These are phyloP conservation scores for Amanita inopinata DNA, from an alignment of 768 basidiomycete genomes.

Conservation along the genomic window DNA sequence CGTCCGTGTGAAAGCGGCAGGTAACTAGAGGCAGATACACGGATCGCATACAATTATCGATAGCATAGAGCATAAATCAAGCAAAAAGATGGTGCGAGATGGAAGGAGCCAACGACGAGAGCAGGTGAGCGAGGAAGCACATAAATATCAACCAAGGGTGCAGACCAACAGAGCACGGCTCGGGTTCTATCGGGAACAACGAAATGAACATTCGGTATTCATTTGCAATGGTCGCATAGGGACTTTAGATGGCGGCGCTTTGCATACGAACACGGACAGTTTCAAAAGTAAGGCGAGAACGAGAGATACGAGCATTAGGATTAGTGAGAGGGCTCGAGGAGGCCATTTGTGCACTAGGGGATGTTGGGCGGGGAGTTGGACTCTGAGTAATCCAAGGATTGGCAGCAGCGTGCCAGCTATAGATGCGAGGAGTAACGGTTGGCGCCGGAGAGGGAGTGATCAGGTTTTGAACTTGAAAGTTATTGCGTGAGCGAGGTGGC, in stretches of 20 bases:
- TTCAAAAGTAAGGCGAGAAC: conserved; percentile 37
- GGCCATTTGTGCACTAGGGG: conserved; percentile 11
- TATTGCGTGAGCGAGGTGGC: conserved; percentile 18
- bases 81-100: not conserved
- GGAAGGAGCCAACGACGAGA: not conserved
- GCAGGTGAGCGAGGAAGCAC: not conserved
- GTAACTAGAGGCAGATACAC: not conserved
- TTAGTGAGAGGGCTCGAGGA: conserved; percentile 44
- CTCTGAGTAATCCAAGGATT: conserved; percentile 22
- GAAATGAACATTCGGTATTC: conserved; percentile 12
- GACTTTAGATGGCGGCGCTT: conserved; percentile 26
- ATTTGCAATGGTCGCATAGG: conserved; percentile 11
- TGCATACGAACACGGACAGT: conserved; percentile 37
- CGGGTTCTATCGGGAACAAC: too few species aligned
- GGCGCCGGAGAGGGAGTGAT: conserved; percentile 46
- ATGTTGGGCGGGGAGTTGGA: conserved; percentile 22
- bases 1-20: not conserved
- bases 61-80: conserved; percentile 9
- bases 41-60: not conserved
- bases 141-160: not conserved
- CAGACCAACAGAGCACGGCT: not conserved
- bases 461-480: conserved; percentile 17
- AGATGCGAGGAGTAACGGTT: conserved; percentile 45
- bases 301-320: conserved; percentile 47
- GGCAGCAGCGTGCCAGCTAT: conserved; percentile 37